Conservation (phyloP, 2,329 filamentous ascomycete genomes). For the Aspergillus ochraceus region DNA sequence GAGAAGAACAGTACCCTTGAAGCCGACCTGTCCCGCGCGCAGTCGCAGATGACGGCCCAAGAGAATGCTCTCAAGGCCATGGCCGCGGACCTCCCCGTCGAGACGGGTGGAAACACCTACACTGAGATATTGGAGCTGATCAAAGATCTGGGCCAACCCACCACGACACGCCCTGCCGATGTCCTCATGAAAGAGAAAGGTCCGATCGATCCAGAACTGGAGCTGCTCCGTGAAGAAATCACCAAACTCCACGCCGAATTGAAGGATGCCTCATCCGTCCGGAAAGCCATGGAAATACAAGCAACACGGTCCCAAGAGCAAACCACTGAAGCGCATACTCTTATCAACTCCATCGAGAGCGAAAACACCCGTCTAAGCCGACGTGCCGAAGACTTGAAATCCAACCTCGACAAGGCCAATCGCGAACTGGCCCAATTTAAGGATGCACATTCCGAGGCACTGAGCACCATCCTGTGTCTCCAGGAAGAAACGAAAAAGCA, state of each 20-base stretch:
- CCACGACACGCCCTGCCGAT: conserved; percentile 13
- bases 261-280: conserved; percentile 27
- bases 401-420: conserved; percentile 32
- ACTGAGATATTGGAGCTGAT: conserved; percentile 41
- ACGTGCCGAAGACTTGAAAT: conserved; percentile 35
- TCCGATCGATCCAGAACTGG: conserved; percentile 19
- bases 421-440: conserved; percentile 30
- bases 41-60: conserved; percentile 38
- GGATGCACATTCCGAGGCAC: conserved; percentile 32
- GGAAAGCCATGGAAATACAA: conserved; percentile 36
- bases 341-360: conserved; percentile 39
- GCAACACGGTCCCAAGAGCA: conserved; percentile 37
- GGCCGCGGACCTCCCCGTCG: conserved; percentile 36
- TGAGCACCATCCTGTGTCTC: conserved; percentile 31
- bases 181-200: conserved; percentile 20
- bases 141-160: conserved; percentile 31
- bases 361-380: conserved; percentile 40
- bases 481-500: conserved; percentile 28
- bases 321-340: conserved; percentile 35
- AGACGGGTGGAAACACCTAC: conserved; percentile 35
- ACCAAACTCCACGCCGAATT: conserved; percentile 30
- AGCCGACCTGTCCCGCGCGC: conserved; percentile 34
- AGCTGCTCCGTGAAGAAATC: conserved; percentile 30
- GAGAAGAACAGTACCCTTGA: conserved; percentile 39
- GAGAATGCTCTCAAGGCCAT: conserved; percentile 38